Evolutionary conservation across 2,329 filamentous ascomycete genomes (phyloP).

Genomic region (Fusarium mundagurra): DNA sequence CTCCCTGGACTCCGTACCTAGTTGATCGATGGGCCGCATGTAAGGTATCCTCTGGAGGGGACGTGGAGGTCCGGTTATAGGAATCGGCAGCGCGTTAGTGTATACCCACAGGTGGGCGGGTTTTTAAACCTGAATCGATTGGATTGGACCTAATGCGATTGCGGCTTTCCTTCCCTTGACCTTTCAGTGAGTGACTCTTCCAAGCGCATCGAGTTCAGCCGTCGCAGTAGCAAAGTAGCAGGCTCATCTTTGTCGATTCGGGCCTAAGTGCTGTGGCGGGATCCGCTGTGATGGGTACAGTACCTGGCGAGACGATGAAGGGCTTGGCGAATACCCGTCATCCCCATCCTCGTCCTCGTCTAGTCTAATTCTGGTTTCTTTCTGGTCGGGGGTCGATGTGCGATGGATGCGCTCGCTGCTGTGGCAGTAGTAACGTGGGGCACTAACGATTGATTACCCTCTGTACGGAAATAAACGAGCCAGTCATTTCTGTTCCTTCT

Average conservation of each 20-base stretch:
- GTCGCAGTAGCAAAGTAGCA: background rate
- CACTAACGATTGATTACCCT: constrained; percentile 12
- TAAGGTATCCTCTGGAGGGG: background rate
- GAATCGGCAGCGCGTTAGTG: constrained; percentile 12
- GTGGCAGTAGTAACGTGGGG: constrained; percentile 14
- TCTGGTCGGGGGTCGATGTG: constrained; percentile 28
- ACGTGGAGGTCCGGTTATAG: constrained; percentile 9
- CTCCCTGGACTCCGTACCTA: constrained; percentile 4
- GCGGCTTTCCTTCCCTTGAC: background rate
- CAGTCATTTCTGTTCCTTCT: constrained; percentile 19
- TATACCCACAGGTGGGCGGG: background rate
- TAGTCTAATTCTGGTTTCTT: constrained; percentile 5
- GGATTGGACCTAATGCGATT: constrained; percentile 1
- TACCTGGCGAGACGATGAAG: constrained; percentile 21
- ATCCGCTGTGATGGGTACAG: constrained; percentile 31
- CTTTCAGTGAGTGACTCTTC: constrained; percentile 16
- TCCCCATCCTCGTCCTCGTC: background rate
- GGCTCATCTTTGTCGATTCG: constrained; percentile 30
- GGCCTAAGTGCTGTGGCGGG: constrained; percentile 35
- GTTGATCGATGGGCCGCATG: background rate
- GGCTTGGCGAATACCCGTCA: constrained; percentile 25
- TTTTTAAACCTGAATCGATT: background rate
- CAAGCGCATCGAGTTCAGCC: constrained; percentile 20
- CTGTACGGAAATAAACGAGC: constrained; percentile 22
- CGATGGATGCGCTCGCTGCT: constrained; percentile 22